Conservation (phyloP, 495 filamentous ascomycete genomes). For the Hyaloscypha bicolor region DNA sequence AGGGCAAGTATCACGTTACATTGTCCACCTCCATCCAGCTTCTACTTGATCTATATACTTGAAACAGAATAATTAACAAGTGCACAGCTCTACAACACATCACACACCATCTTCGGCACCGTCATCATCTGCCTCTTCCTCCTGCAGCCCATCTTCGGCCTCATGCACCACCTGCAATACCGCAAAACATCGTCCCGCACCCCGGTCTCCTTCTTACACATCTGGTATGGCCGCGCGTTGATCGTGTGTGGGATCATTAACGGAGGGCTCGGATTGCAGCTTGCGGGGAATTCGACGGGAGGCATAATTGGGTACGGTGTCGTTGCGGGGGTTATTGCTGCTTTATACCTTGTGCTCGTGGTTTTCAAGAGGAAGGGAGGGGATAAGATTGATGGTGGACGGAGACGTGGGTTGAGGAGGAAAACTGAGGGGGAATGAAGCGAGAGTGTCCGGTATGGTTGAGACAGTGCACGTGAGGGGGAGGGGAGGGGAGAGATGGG, state of each 20-base stretch:
- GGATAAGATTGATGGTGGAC: no score
- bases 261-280: conserved; percentile 64
- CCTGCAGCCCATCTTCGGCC: conserved; percentile 67
- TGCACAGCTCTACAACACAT: conserved; percentile 27
- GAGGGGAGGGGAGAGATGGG: no score
- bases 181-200: conserved; percentile 49
- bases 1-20: not conserved
- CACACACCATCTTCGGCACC: conserved; percentile 46
- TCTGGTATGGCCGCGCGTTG: conserved; percentile 68
- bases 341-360: conserved; percentile 46
- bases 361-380: conserved; percentile 29
- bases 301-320: conserved; percentile 59
- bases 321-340: conserved; percentile 55
- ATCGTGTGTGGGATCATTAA: conserved; percentile 69
- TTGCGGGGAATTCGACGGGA: conserved; percentile 37
- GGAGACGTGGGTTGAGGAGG: no score
- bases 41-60: no score
- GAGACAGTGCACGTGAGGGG: no score
- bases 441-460: no score
- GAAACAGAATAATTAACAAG: no score
- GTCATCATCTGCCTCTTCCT: conserved; percentile 53
- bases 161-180: conserved; percentile 64
- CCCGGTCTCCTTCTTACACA: conserved; percentile 60
- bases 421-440: no score
- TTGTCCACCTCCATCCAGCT: no score